These are phyloP conservation scores for Asterophora lycoperdoides DNA, from an alignment of 768 basidiomycete genomes.

Conservation along the genomic window DNA sequence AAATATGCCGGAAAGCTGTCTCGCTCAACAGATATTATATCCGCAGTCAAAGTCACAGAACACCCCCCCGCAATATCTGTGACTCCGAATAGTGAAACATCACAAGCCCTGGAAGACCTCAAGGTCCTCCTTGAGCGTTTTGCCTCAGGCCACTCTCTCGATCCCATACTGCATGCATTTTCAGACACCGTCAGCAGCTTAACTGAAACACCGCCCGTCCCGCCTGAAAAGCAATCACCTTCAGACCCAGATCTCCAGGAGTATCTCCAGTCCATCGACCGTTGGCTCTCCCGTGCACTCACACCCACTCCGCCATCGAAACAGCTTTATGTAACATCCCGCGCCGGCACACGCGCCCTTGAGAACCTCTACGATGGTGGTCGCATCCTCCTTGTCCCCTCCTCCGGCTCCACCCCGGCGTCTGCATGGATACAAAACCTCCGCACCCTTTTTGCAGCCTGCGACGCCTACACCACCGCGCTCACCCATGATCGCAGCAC, in stretches of 20 bases:
- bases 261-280: conserved; percentile 16
- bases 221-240: neutral
- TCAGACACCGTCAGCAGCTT: conserved; percentile 1
- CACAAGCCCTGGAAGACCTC: conserved; percentile 21
- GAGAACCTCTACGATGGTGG: conserved; percentile 23
- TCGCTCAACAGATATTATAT: conserved; percentile 13
- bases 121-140: conserved; percentile 33
- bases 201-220: neutral
- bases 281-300: conserved; percentile 21
- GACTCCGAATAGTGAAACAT: neutral
- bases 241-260: conserved; percentile 15
- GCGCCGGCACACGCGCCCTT: conserved; percentile 16
- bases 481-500: conserved; percentile 20
- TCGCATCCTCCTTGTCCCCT: conserved; percentile 13
- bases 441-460: conserved; percentile 12
- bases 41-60: conserved; percentile 13
- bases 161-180: conserved; percentile 20
- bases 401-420: neutral
- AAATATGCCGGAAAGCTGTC: conserved; percentile 30
- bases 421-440: conserved; percentile 16
- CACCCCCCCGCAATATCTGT: neutral
- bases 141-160: conserved; percentile 28
- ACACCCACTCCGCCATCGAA: conserved; percentile 5
- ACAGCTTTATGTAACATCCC: conserved; percentile 22
- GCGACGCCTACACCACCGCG: conserved; percentile 16